These are phyloP conservation scores for Heterobasidion parviporum DNA, from an alignment of 1,284 basidiomycete genomes.

Conservation along the genomic window DNA sequence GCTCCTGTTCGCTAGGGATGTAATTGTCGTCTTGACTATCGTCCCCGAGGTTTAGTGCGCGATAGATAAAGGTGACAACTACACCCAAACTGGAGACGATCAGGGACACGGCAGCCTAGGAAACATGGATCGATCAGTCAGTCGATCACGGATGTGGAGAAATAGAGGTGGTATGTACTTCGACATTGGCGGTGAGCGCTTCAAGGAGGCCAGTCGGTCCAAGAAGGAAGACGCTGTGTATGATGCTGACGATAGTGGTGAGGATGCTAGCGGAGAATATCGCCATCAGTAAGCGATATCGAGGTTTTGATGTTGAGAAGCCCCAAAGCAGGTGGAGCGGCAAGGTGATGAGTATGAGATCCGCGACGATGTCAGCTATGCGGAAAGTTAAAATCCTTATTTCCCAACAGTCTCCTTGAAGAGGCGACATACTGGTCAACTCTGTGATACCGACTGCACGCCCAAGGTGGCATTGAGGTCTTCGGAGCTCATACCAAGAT, in stretches of 20 bases:
- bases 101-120: slow-evolving; percentile 13
- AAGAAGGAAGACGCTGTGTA: slow-evolving; percentile 16
- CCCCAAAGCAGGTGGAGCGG: slow-evolving; percentile 19
- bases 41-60: not conserved
- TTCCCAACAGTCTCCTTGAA: too few relatives aligned
- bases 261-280: slow-evolving; percentile 20
- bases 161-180: slow-evolving; percentile 7
- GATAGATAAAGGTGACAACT: slow-evolving; percentile 14
- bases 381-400: not conserved
- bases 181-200: slow-evolving; percentile 14
- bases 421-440: slow-evolving; percentile 17
- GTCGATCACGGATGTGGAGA: not conserved
- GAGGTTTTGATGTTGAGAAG: slow-evolving; percentile 8
- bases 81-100: slow-evolving; percentile 19
- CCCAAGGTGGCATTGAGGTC: slow-evolving; percentile 20
- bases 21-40: not conserved
- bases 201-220: slow-evolving; percentile 14
- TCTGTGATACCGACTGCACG: slow-evolving; percentile 17
- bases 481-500: slow-evolving; percentile 15
- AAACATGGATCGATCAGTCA: not conserved
- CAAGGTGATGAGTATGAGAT: slow-evolving; percentile 16
- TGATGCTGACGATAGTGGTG: slow-evolving; percentile 17
- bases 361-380: slow-evolving; percentile 19
- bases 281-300: slow-evolving; percentile 14
- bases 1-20: not conserved